A percentile compares a stretch with the other conserved stretches of the same genome.
Conservation (phyloP, 1,284 basidiomycete genomes). For the Microbotryum saponariae region DNA sequence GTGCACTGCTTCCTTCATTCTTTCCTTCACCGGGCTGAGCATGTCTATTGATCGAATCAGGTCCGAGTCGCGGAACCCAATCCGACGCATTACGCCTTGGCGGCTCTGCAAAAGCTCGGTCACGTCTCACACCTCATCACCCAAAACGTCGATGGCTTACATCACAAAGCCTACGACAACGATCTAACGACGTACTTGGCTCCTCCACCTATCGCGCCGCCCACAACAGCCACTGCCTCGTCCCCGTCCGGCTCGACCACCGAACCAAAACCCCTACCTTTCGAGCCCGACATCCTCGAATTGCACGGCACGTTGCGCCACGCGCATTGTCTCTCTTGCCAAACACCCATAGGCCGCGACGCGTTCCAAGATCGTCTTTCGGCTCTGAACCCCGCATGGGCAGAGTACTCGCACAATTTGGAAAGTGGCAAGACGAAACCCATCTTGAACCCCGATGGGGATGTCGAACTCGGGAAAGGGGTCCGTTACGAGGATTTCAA, state of each 20-base stretch:
- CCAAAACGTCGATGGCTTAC: constrained; percentile 63
- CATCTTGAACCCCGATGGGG: constrained; percentile 84
- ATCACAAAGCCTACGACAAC: constrained; percentile 13
- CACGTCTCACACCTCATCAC: constrained; percentile 63
- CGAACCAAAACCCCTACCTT: constrained; percentile 44
- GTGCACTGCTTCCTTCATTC: neutral
- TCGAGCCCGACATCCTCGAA: constrained; percentile 54
- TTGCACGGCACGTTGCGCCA: constrained; percentile 83
- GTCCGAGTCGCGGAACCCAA: constrained; percentile 65
- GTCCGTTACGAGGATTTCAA: constrained; percentile 30
- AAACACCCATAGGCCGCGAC: constrained; percentile 62
- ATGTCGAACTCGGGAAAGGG: constrained; percentile 48
- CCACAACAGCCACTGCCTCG: neutral
- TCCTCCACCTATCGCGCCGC: constrained; percentile 10
- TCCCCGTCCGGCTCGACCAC: constrained; percentile 32
- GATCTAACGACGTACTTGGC: constrained; percentile 23
- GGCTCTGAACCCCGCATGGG: constrained; percentile 69
- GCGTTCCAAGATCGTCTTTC: constrained; percentile 68
- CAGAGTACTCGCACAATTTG: constrained; percentile 58
- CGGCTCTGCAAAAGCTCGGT: constrained; percentile 65
- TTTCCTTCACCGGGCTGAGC: too few relatives aligned
- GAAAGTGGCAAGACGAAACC: constrained; percentile 53
- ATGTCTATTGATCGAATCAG: too few relatives aligned
- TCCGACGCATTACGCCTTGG: constrained; percentile 74
- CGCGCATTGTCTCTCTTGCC: constrained; percentile 42